phyloP scores from a whole-genome alignment of 768 basidiomycete species.

The Cyclocybe cylindracea region DNA sequence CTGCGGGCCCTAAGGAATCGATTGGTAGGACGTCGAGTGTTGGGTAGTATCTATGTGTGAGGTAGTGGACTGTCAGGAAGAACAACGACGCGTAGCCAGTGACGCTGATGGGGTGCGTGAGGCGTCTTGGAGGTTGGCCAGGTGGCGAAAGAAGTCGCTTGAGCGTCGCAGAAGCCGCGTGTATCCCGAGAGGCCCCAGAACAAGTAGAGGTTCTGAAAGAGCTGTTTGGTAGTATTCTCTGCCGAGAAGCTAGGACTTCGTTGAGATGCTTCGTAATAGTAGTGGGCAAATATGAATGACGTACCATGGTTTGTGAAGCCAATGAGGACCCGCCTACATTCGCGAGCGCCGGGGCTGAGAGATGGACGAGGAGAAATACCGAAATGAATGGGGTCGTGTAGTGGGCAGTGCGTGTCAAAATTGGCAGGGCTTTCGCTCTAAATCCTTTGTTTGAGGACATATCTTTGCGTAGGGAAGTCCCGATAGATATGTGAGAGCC shows the following conservation, averaged over 20 bases:
- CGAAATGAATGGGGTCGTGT: conserved; percentile 73
- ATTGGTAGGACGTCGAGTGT: conserved; percentile 48
- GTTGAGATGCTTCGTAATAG: background rate
- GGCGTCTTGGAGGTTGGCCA: conserved; percentile 28
- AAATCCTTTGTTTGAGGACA: conserved; percentile 2
- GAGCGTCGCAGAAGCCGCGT: conserved; percentile 56
- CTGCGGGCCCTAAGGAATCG: conserved; percentile 63
- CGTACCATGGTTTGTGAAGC: conserved; percentile 78
- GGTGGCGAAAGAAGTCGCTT: conserved; percentile 56
- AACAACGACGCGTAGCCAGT: conserved; percentile 66
- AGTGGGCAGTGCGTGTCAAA: conserved; percentile 64
- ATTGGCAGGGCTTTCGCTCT: conserved; percentile 17
- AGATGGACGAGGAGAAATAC: conserved; percentile 82
- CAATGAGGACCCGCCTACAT: conserved; percentile 64
- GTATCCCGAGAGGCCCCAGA: conserved; percentile 64
- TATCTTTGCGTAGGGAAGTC: too few relatives aligned
- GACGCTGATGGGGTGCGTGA: conserved; percentile 49
- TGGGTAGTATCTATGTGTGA: conserved; percentile 66
- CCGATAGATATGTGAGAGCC: too few relatives aligned
- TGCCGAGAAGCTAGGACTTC: conserved; percentile 64
- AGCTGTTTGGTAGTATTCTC: conserved; percentile 83
- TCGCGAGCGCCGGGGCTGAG: conserved; percentile 71
- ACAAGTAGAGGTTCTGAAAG: conserved; percentile 71
- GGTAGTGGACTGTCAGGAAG: conserved; percentile 69
- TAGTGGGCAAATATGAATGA: background rate